These are phyloP conservation scores for Trypanosomatidae sp. DNA, from an alignment of 208 protist genomes.

Conservation along the genomic window DNA sequence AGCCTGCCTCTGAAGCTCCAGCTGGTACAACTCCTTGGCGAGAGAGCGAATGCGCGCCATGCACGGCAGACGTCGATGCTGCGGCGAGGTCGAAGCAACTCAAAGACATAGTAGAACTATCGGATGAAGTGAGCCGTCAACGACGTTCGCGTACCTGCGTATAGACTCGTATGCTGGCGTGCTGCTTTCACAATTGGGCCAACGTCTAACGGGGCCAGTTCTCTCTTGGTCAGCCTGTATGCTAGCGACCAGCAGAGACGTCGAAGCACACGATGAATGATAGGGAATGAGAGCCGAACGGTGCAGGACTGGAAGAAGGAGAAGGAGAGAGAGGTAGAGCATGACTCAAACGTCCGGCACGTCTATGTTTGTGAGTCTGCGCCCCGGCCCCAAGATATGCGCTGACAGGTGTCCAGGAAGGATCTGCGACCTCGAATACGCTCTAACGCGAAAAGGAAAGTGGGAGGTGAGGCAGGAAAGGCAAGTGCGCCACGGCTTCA, in stretches of 20 bases:
- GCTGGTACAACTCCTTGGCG: slow-evolving; percentile 31
- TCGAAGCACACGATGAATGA: no score
- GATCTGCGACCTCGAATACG: background rate
- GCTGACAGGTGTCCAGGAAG: background rate
- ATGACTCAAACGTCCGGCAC: background rate
- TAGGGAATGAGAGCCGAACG: background rate
- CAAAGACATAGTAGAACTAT: background rate
- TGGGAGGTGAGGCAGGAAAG: background rate
- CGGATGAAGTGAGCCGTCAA: background rate
- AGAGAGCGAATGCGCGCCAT: slow-evolving; percentile 31
- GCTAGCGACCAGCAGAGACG: background rate
- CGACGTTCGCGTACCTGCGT: background rate
- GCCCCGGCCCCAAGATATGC: background rate
- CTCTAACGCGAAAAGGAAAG: background rate
- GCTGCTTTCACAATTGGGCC: background rate
- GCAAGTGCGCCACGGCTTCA: background rate
- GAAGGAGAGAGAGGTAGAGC: background rate
- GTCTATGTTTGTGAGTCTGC: background rate
- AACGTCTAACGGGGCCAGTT: background rate
- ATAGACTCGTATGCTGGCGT: background rate
- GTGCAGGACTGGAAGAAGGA: background rate
- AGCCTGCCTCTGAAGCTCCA: slow-evolving; percentile 25
- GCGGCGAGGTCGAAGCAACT: background rate
- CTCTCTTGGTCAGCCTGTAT: background rate
- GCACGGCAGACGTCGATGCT: background rate